Evolutionary conservation across 148 eudicot species (phyloP).

Genomic region (Fagopyrum tataricum): DNA sequence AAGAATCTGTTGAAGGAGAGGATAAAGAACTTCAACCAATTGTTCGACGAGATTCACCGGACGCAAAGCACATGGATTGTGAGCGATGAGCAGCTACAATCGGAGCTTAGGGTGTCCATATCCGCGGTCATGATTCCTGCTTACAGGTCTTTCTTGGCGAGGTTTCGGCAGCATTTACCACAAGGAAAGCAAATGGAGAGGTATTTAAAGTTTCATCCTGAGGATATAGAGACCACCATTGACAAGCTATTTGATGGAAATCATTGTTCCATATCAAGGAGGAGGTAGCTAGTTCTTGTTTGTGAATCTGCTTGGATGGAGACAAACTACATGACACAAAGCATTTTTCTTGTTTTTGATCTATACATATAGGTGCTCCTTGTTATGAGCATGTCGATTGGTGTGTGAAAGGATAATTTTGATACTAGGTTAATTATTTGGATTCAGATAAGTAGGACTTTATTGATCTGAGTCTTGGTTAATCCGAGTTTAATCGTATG

Average conservation of each 20-base stretch:
- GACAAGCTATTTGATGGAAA: slow-evolving; percentile 75
- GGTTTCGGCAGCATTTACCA: slow-evolving; percentile 56
- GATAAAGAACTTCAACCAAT: slow-evolving; percentile 34
- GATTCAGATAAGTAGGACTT: not conserved
- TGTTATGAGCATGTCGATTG: not conserved
- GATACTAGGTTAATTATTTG: not conserved
- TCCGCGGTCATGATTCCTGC: slow-evolving; percentile 86
- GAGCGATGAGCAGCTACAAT: slow-evolving; percentile 74
- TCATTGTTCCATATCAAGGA: slow-evolving; percentile 47
- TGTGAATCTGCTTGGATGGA: too few relatives aligned
- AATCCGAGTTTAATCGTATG: not conserved
- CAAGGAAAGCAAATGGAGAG: slow-evolving; percentile 49
- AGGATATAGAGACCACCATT: slow-evolving; percentile 69
- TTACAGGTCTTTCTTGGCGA: slow-evolving; percentile 62
- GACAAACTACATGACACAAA: not conserved
- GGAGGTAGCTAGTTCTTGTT: slow-evolving; percentile 26
- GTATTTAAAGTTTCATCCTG: slow-evolving; percentile 86
- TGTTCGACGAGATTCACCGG: slow-evolving; percentile 74
- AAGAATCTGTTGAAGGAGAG: slow-evolving; percentile 1
- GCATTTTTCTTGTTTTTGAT: too few relatives aligned
- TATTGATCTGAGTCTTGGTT: not conserved
- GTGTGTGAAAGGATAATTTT: not conserved
- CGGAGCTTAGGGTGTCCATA: slow-evolving; percentile 77
- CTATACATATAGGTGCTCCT: not conserved
- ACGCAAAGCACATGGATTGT: slow-evolving; percentile 84